Percentiles rank a stretch among this genome's conserved stretches.
Conservation (phyloP, 345 rosid species). For the Citrus inodora region DNA sequence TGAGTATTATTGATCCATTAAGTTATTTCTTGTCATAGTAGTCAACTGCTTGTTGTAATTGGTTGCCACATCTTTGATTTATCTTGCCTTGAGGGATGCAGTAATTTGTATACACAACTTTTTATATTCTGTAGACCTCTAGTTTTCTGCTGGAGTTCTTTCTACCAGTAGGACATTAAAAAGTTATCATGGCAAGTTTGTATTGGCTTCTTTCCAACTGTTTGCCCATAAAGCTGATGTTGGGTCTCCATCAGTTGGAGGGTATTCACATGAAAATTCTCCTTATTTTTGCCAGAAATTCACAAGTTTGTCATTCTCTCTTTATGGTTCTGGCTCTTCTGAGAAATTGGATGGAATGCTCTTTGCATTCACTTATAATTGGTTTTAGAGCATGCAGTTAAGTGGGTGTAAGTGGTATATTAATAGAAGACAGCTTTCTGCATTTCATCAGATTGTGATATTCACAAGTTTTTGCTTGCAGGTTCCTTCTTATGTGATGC, state of each 20-base stretch:
- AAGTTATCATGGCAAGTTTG: not conserved
- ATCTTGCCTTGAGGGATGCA: not conserved
- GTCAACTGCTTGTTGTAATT: not conserved
- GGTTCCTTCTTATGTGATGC: conserved; percentile 73
- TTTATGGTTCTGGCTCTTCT: not conserved
- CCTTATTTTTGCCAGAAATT: not conserved
- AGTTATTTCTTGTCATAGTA: not conserved
- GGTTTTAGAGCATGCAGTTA: not conserved
- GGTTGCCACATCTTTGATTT: not conserved
- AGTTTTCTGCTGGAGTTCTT: not conserved
- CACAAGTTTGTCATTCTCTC: not conserved
- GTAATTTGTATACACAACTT: not conserved
- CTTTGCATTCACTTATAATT: not conserved
- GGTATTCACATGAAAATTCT: not conserved
- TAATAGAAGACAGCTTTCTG: not conserved
- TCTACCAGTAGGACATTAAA: not conserved
- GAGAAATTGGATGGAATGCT: not conserved
- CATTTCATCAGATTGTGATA: conserved; percentile 6
- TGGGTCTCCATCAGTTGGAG: not conserved
- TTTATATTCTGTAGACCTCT: not conserved
- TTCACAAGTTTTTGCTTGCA: conserved; percentile 26
- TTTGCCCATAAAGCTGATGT: not conserved
- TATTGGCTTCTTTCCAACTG: not conserved
- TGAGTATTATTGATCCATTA: not conserved
- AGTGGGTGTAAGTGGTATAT: not conserved